These are phyloP conservation scores for Solioccasus polychromus DNA, from an alignment of 768 basidiomycete species.

Conservation along the genomic window DNA sequence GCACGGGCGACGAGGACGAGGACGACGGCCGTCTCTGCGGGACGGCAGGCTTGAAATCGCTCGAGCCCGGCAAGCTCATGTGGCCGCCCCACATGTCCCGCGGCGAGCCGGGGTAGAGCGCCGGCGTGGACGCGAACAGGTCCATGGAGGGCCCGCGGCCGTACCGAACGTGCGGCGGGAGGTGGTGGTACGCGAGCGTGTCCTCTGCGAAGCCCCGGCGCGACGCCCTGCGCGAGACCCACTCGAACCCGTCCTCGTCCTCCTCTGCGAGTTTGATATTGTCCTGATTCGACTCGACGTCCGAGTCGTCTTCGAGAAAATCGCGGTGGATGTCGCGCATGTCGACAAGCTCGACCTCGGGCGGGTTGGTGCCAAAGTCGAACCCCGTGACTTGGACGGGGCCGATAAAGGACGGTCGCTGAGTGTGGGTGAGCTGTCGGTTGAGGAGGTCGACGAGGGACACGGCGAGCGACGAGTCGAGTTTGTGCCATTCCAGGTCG, in stretches of 20 bases:
- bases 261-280: constrained; percentile 51
- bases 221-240: constrained; percentile 68
- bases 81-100: constrained; percentile 42
- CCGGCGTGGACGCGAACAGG: constrained; percentile 54
- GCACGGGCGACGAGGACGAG: constrained; percentile 1
- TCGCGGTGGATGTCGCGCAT: constrained; percentile 92
- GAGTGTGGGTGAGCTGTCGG: constrained; percentile 62
- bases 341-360: constrained; percentile 89
- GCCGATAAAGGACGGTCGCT: constrained; percentile 92
- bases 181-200: constrained; percentile 60
- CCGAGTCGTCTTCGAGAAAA: constrained; percentile 76
- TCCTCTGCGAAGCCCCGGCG: constrained; percentile 50
- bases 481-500: constrained; percentile 89
- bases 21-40: constrained; percentile 20
- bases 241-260: constrained; percentile 79
- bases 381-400: constrained; percentile 84
- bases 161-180: constrained; percentile 73
- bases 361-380: constrained; percentile 80
- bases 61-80: constrained; percentile 37
- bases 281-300: constrained; percentile 33
- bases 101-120: constrained; percentile 38
- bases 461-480: constrained; percentile 69
- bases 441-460: constrained; percentile 76
- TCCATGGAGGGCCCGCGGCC: constrained; percentile 55
- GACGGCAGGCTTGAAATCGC: constrained; percentile 34